Evolutionary conservation across 768 basidiomycete genomes (phyloP).

Genomic region (Pleurotus cornucopiae): DNA sequence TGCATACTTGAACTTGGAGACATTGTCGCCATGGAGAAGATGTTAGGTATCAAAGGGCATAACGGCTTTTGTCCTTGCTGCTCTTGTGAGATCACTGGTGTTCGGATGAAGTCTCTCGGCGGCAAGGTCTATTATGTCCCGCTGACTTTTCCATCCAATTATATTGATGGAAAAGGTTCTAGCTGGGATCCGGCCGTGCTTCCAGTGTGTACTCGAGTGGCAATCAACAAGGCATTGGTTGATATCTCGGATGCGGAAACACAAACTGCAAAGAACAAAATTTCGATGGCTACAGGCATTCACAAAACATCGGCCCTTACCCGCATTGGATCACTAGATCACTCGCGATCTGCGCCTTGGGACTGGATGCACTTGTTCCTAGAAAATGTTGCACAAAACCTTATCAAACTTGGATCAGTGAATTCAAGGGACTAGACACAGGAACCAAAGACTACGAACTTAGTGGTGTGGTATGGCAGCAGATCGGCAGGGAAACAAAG

Average conservation of each 20-base stretch:
- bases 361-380: constrained; percentile 44
- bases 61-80: constrained; percentile 29
- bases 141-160: constrained; percentile 9
- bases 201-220: constrained; percentile 16
- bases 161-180: background rate
- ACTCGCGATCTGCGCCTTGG: constrained; percentile 28
- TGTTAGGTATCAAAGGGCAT: constrained; percentile 31
- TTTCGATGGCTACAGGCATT: constrained; percentile 24
- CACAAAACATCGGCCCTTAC: constrained; percentile 22
- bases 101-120: constrained; percentile 7
- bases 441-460: constrained; percentile 21
- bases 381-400: constrained; percentile 34
- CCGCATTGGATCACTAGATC: constrained; percentile 21
- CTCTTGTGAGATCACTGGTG: constrained; percentile 28
- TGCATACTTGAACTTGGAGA: constrained; percentile 26
- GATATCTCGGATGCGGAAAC: constrained; percentile 8
- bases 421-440: constrained; percentile 31
- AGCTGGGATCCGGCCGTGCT: constrained; percentile 14
- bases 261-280: constrained; percentile 3
- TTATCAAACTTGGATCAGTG: constrained; percentile 36
- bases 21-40: constrained; percentile 26
- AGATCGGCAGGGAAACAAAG: constrained; percentile 29
- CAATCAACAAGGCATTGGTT: background rate
- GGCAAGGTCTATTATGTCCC: constrained; percentile 17
- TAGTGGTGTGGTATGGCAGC: constrained; percentile 22